Evolutionary conservation across 306 rosid species (phyloP).

Genomic region (Trichosanthes cucumerina): DNA sequence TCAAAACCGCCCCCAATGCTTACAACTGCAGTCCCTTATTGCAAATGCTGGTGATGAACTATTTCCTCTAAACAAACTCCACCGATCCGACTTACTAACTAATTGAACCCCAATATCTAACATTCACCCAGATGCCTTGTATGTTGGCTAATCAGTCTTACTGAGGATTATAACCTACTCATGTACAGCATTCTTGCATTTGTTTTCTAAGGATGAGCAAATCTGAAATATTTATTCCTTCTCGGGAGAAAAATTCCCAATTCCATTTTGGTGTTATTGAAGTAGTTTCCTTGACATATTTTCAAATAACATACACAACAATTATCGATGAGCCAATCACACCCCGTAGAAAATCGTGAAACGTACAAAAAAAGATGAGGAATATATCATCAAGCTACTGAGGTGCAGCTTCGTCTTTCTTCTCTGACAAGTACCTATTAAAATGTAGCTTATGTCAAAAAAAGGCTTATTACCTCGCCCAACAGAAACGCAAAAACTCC

Average conservation of each 20-base stretch:
- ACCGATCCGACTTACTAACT: neutral
- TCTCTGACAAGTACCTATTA: constrained; percentile 40
- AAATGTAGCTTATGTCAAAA: constrained; percentile 4
- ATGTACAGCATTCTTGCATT: neutral
- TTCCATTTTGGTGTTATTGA: neutral
- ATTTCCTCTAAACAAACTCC: neutral
- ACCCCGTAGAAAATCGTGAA: neutral
- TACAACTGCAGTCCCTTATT: neutral
- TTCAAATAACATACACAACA: constrained; percentile 1
- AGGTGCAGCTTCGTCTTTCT: constrained; percentile 39
- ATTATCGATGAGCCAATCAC: neutral
- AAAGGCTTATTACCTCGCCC: neutral
- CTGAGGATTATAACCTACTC: neutral
- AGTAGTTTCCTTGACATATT: neutral
- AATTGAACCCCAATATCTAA: neutral
- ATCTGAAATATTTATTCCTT: neutral
- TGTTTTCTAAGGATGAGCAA: neutral
- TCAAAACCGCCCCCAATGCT: neutral
- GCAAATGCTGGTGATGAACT: neutral
- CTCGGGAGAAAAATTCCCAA: neutral
- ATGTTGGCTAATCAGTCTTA: neutral
- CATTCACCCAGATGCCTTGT: neutral
- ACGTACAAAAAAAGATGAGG: neutral
- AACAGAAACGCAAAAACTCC: neutral
- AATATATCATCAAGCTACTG: constrained; percentile 17